Evolutionary conservation across 768 basidiomycete species (phyloP).

Genomic region (Collybiopsis confluens): DNA sequence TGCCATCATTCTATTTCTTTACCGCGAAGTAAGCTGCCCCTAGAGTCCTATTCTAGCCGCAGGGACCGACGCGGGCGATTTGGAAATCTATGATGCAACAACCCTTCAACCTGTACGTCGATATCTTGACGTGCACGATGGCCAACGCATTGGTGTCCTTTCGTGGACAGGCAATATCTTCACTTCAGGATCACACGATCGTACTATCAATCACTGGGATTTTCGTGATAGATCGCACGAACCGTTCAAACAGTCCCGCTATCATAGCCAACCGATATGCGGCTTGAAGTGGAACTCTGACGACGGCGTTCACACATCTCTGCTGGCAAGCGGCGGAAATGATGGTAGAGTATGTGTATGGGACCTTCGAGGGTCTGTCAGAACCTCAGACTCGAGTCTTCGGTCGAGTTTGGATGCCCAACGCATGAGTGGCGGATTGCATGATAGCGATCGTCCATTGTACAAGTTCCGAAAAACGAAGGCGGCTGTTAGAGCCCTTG

Average conservation of each 20-base stretch:
- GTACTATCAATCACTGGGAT: constrained; percentile 66
- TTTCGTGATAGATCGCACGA: constrained; percentile 47
- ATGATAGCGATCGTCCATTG: constrained; percentile 37
- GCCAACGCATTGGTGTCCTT: constrained; percentile 63
- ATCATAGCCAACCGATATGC: constrained; percentile 68
- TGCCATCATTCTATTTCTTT: too few species aligned
- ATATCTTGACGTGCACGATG: constrained; percentile 55
- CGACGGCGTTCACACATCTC: constrained; percentile 31
- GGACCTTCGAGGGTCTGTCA: constrained; percentile 50
- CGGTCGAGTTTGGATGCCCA: neutral
- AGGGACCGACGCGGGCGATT: constrained; percentile 61
- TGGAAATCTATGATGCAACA: constrained; percentile 71
- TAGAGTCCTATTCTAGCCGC: constrained; percentile 64
- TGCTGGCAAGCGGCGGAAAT: constrained; percentile 69
- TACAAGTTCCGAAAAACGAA: constrained; percentile 73
- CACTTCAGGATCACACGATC: constrained; percentile 68
- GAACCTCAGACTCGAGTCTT: constrained; percentile 14
- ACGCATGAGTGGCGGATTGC: constrained; percentile 7
- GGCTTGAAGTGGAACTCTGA: constrained; percentile 64
- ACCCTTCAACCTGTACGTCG: constrained; percentile 49
- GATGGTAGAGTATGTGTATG: constrained; percentile 80
- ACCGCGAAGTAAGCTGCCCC: too few species aligned
- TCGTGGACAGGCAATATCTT: constrained; percentile 68
- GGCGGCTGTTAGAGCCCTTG: constrained; percentile 76
- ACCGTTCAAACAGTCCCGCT: constrained; percentile 45